Conservation (phyloP, 257 asterid species). For the Handroanthus guayacan region DNA sequence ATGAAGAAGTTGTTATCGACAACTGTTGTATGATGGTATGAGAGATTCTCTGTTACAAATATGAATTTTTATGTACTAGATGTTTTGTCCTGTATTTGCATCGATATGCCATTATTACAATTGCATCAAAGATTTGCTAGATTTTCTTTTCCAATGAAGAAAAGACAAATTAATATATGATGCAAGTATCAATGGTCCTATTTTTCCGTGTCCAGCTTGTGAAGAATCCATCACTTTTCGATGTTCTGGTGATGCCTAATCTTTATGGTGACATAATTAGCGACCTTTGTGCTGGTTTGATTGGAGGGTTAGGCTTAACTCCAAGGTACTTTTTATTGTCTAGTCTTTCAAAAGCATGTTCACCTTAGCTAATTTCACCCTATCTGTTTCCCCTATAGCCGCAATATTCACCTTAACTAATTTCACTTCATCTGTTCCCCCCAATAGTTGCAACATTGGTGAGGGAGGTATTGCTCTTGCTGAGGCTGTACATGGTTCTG, state of each 20-base stretch:
- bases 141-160: background rate
- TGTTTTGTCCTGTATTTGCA: slow-evolving; percentile 18
- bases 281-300: slow-evolving; percentile 84
- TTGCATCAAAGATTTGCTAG: slow-evolving; percentile 12
- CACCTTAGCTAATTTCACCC: slow-evolving; percentile 15
- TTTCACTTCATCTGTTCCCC: slow-evolving; percentile 21
- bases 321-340: slow-evolving; percentile 67
- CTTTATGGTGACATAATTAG: slow-evolving; percentile 77
- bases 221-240: slow-evolving; percentile 84
- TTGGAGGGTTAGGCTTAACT: slow-evolving; percentile 96
- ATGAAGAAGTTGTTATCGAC: slow-evolving; percentile 97
- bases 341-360: slow-evolving; percentile 12
- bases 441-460: slow-evolving; percentile 83
- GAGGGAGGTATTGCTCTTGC: slow-evolving; percentile 99
- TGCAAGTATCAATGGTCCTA: slow-evolving; percentile 13
- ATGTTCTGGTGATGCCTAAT: slow-evolving; percentile 85
- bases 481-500: slow-evolving; percentile 99
- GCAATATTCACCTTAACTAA: slow-evolving; percentile 55
- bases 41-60: slow-evolving; percentile 18
- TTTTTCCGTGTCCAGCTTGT: slow-evolving; percentile 64
- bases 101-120: slow-evolving; percentile 3
- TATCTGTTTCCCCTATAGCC: slow-evolving; percentile 48
- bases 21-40: slow-evolving; percentile 97
- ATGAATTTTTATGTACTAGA: slow-evolving; percentile 20
- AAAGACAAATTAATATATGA: background rate